These are phyloP conservation scores for Colletotrichum spinosum DNA, from an alignment of 2,329 filamentous ascomycete genomes.

Conservation along the genomic window DNA sequence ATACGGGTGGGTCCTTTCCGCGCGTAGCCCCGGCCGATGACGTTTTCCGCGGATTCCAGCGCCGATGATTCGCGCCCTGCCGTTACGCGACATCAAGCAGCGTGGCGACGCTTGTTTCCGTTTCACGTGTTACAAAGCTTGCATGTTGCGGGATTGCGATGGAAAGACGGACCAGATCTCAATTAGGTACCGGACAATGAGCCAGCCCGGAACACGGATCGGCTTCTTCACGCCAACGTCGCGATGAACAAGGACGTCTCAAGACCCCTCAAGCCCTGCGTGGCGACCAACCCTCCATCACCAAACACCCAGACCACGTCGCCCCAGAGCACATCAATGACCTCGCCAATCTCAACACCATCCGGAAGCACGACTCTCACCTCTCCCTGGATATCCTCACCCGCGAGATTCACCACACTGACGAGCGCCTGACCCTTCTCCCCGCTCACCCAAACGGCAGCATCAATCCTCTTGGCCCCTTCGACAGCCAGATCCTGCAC, in stretches of 20 bases:
- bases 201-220: no score
- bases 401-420: conserved; percentile 25
- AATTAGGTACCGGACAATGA: no score
- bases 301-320: conserved; percentile 10
- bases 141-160: no score
- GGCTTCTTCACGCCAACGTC: not conserved
- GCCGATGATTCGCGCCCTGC: no score
- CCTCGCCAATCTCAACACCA: not conserved
- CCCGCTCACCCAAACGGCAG: conserved; percentile 20
- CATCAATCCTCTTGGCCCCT: conserved; percentile 26
- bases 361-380: conserved; percentile 17
- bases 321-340: conserved; percentile 23
- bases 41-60: not conserved
- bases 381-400: conserved; percentile 9
- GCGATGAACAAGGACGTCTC: conserved; percentile 19
- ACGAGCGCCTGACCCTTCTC: conserved; percentile 11
- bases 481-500: conserved; percentile 22
- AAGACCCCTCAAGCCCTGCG: conserved; percentile 11
- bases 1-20: not conserved
- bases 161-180: no score
- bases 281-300: conserved; percentile 14
- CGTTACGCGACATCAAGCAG: no score
- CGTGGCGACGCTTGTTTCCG: no score
- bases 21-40: not conserved
- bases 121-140: no score